Evolutionary conservation across 495 filamentous ascomycete species (phyloP).

Genomic region (Penicillium angulare): DNA sequence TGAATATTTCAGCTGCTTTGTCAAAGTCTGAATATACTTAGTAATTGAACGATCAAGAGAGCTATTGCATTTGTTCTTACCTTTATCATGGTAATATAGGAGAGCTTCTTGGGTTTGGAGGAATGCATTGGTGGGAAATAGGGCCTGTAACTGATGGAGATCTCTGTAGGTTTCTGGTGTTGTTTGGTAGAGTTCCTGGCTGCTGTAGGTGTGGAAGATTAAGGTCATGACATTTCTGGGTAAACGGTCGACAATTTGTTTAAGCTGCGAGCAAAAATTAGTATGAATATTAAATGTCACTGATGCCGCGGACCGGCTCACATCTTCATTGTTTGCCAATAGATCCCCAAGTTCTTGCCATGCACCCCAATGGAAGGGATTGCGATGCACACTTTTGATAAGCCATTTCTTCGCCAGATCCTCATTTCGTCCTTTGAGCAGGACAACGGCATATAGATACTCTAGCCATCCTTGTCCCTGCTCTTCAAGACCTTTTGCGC

Average conservation of each 20-base stretch:
- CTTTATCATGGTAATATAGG: constrained; percentile 87
- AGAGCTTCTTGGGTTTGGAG: constrained; percentile 86
- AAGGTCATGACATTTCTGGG: constrained; percentile 90
- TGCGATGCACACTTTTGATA: constrained; percentile 77
- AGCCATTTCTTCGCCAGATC: constrained; percentile 78
- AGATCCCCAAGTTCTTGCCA: constrained; percentile 86
- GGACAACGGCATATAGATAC: constrained; percentile 88
- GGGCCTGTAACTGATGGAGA: constrained; percentile 70
- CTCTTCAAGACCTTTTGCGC: constrained; percentile 55
- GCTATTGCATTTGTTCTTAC: constrained; percentile 17
- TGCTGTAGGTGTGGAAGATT: constrained; percentile 88
- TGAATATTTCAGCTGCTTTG: constrained; percentile 81
- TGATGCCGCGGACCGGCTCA: constrained; percentile 44
- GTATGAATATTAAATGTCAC: constrained; percentile 12
- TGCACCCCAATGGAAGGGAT: constrained; percentile 93
- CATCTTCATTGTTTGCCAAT: constrained; percentile 77
- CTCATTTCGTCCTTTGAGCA: constrained; percentile 89
- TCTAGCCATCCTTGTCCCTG: constrained; percentile 90
- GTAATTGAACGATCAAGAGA: neutral
- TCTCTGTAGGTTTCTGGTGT: constrained; percentile 64
- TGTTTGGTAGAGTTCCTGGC: constrained; percentile 87
- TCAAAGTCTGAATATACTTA: constrained; percentile 61
- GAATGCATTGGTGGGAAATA: constrained; percentile 85
- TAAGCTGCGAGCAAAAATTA: constrained; percentile 40
- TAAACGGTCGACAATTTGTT: constrained; percentile 57